phyloP scores from a whole-genome alignment of 2,329 filamentous ascomycete genomes.

The Macroventuria anomochaeta region DNA sequence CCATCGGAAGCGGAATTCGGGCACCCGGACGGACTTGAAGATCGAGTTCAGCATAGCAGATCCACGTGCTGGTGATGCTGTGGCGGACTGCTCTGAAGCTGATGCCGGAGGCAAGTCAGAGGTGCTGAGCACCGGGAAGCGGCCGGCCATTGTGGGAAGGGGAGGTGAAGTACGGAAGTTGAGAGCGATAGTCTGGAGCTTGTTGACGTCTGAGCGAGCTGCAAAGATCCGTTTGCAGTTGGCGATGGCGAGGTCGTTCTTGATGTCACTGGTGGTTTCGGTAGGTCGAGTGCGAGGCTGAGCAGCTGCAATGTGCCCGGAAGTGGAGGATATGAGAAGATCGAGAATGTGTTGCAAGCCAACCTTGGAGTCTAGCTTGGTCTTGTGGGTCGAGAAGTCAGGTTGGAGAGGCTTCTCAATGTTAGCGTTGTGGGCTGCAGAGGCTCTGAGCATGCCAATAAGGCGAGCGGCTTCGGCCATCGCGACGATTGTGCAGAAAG shows the following conservation, averaged over 20 bases:
- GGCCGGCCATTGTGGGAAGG: conserved; percentile 36
- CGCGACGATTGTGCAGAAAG: conserved; percentile 2
- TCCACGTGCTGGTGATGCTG: conserved; percentile 74
- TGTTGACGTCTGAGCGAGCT: conserved; percentile 17
- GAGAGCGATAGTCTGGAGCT: conserved; percentile 22
- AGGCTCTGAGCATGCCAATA: conserved; percentile 33
- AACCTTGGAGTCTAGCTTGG: neutral
- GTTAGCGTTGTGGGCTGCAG: conserved; percentile 30
- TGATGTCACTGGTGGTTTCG: conserved; percentile 19
- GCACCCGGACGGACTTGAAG: conserved; percentile 55
- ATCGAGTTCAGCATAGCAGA: conserved; percentile 70
- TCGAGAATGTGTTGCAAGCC: neutral
- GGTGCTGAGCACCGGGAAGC: conserved; percentile 46
- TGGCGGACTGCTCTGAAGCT: conserved; percentile 65
- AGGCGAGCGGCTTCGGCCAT: conserved; percentile 35
- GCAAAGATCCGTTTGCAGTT: conserved; percentile 31
- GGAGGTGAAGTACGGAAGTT: conserved; percentile 11
- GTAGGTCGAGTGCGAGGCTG: conserved; percentile 1
- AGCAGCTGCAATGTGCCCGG: neutral
- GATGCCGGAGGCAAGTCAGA: conserved; percentile 64
- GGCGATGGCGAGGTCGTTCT: conserved; percentile 30
- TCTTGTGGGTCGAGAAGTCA: neutral
- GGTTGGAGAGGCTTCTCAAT: conserved; percentile 23
- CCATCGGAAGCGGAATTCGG: conserved; percentile 60
- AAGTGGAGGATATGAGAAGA: neutral